Base-by-base conservation (phyloP, 371 early-diverging fungal genomes). In the Batrachochytrium dendrobatidis region DNA sequence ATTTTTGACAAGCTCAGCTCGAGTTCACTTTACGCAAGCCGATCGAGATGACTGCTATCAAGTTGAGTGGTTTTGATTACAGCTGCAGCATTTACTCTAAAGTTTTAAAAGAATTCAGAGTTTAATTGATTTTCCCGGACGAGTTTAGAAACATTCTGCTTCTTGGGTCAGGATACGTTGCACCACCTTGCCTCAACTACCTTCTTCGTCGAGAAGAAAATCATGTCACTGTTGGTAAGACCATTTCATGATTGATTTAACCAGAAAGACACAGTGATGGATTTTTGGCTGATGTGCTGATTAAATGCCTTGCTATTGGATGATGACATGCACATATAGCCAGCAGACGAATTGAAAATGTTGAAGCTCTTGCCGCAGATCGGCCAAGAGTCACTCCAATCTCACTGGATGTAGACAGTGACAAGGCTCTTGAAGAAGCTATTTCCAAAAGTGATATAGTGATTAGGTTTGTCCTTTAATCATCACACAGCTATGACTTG, bases 101-200 rank as follows among this genome's bases (percentile, higher is more conserved):
- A n/a, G n/a, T n/a, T n/a, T n/a, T n/a, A n/a, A n/a, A n/a, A n/a
- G n/a, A n/a, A n/a, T n/a, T n/a, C n/a, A n/a, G n/a, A n/a, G n/a
- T n/a, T n/a, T n/a, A n/a, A n/a, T n/a, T n/a, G n/a, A n/a, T n/a
- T n/a, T n/a, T n/a, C n/a, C n/a, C n/a, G n/a, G n/a, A n/a, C n/a
- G n/a, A n/a, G n/a, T n/a, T n/a, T 34, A 65, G 61, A 52, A 60
- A 71, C 35, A 77, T 93, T 8, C 76, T 95, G 8, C 65, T 97
- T 26, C 83, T 94, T 30, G 98, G 98, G 2, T 89, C 93, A 12
- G 98, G 98, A 20, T 90, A 87, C 80, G 98, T 95, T 4, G 88
- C 93, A 30, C 88, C 82, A 28, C 98, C 98, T 3, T 81, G 93
- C 39, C 84, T 93, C 22, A 83, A 91, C 33, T 91, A 90, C 66